Base-by-base conservation (phyloP, 257 asterid genomes). In the Primulina huaijiensis region DNA sequence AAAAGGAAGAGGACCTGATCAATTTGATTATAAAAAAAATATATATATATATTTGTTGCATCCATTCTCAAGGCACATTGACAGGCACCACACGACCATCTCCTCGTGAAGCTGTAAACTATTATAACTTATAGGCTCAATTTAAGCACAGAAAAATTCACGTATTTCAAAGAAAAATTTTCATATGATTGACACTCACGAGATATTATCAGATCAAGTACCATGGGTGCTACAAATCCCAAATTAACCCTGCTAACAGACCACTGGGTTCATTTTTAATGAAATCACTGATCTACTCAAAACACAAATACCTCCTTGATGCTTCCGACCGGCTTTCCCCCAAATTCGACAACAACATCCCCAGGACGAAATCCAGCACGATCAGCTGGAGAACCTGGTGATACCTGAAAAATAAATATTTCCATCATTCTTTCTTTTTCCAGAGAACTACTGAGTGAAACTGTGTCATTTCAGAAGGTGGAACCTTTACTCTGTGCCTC, bases 381-480 rank as follows among this genome's bases (percentile, higher is more conserved):
- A 73, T 85, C 96, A 72, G 92, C 96, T 25, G 98, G 97, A 52
- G 98, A 92, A 31, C 90, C 98, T 38, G 96, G 96, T 20, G 88
- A 83, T 31, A 92, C 96, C 97, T 92, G 83, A 23, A 23, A 58
- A 50, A 12, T 57, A 43, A 66, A 74, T 16, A 70, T 60, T 16
- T 29, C 27, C 52, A 62, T 23, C 25, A 23, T 23, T 23, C 25
- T 23, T 23, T 23, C 25, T 23, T 23, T 23, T 23, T 23, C 25
- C 25, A 23, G 25, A 23, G 25, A 23, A 23, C 25, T 23, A 59
- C 11, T 66, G 53, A 43, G 53, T 14, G 17, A 11, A 43, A 43
- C 63, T 35, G 25, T 14, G 40, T 31, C 62, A 65, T 29, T 56
- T n/a, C 25, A 23, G 25, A 23, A 23, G 25, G 25, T 23, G 25